Evolutionary conservation across 176 grass and related monocot species (phyloP), one percentile per base, ranked within the genome.

Genomic region (Carex scoparia): DNA sequence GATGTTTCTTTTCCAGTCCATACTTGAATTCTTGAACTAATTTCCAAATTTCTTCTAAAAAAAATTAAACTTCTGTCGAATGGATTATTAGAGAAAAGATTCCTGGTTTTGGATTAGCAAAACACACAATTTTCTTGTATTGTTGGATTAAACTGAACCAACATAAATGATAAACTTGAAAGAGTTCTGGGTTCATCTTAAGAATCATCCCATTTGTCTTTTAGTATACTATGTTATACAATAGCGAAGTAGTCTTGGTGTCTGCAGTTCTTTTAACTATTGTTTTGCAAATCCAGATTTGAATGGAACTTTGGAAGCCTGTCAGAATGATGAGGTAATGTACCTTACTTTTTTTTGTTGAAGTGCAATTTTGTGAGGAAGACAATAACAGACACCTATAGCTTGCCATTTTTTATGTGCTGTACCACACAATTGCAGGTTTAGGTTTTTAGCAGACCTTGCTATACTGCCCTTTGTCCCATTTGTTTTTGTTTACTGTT

Each of bases 281-380:
- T 79, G 5, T 83, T 23, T 23, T 65, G 2, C 14, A 65, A 65
- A 28, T 98, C 79, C 82, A 98, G 89, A 98, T 86, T 86, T 98
- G 84, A 86, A 88, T 78, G 61, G 68, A 64, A 90, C 87, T 14
- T 63, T 90, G 15, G 93, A 93, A 84, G 61, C 86, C 80, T 95
- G 88, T 86, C 87, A 84, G 89, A 92, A 88, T 86, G 91, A 94
- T 66, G 95, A 98, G 91, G 93, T 98, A 78, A 31, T 48, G 28
- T 57, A 78, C 74, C 74, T 33, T 57, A 7, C 1, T 78, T 78
- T 56, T 56, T 78, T 4, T 12, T 35, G 51, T 57, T 57, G 33
- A 57, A 57, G 49, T 55, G 11, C 74, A 78, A 77, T 33, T 77
- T 56, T 55, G 11, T 33, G 48, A 78, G 18, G 49, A 23, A 57